Base-by-base conservation (phyloP, 2,329 filamentous ascomycete genomes). In the Cercospora sp. region DNA sequence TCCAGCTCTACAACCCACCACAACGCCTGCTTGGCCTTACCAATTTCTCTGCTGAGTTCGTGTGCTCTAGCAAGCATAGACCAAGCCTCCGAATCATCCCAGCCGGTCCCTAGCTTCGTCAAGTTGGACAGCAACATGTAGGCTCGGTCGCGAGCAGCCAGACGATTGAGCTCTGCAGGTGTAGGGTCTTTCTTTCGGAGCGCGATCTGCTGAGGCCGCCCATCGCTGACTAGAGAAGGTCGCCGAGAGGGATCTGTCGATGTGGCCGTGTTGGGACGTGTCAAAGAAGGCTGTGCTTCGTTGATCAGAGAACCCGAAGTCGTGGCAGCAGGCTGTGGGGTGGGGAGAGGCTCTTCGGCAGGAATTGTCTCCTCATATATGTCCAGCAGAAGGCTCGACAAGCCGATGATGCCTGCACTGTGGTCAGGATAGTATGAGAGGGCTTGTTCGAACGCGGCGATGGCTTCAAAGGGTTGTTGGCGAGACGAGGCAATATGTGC, bases 1-100 rank as follows among this genome's bases (percentile, higher is more conserved):
- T 98, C 95, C 31, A 99, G 84, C 80, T 97, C 93, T 12, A 99
- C 91, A 74, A 94, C 96, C 93, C 94, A 98, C 95, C 95, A 98
- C 6, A 98, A 85, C 57, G 94, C 93, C 73, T 95, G 91, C 81
- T 94, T 96, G 13, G 95, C 91, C 82, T 94, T 96, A 42, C 95
- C 91, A 1, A 88, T 80, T 81, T 97, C 92, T 0, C 91, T 91
- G 66, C 92, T 91, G 77, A 93, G 88, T 79, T 99, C 95, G 76
- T 97, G 92, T 9, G 92, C 93, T 70, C 93, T 85, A 0, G 93
- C 92, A 36, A 99, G 86, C 4, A 91, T 87, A 76, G 93, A 94
- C 95, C 95, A 99, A 5, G 94, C 95, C 77, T 98, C 95, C 0
- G 92, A 89, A 77, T 90, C 87, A 79, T 97, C 94, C 95, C 95